phyloP scores from a whole-genome alignment of 2,329 filamentous ascomycete species.

The Fusarium tupiense region DNA sequence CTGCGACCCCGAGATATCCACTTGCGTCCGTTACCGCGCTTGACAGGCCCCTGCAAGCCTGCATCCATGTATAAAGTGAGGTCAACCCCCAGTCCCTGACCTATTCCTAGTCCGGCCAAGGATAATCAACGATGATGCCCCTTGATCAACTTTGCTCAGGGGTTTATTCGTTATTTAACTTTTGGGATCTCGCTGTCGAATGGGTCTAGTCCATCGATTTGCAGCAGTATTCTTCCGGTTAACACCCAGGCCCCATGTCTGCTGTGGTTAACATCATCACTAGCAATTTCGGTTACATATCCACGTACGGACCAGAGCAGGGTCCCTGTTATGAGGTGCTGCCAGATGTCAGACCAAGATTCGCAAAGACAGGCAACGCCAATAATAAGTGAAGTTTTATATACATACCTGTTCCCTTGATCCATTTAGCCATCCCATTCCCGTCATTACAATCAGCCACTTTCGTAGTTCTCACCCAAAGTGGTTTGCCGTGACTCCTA shows the following conservation, averaged over 20 bases:
- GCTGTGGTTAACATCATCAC: conserved; percentile 7
- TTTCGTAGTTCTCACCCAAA: conserved; percentile 11
- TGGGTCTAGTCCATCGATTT: neutral
- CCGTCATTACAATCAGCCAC: neutral
- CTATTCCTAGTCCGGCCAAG: conserved; percentile 28
- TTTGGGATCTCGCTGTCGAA: conserved; percentile 6
- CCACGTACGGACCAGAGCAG: conserved; percentile 5
- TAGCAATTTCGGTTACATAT: conserved; percentile 17
- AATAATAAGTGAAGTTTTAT: conserved; percentile 26
- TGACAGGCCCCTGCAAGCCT: conserved; percentile 31
- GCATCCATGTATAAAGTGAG: conserved; percentile 11
- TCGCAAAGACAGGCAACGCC: conserved; percentile 21
- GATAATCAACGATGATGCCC: conserved; percentile 17
- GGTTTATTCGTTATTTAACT: conserved; percentile 4
- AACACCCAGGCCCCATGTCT: conserved; percentile 4
- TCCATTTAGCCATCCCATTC: neutral
- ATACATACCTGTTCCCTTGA: conserved; percentile 8
- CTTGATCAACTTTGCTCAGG: conserved; percentile 30
- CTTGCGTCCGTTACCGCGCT: conserved; percentile 15
- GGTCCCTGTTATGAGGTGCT: conserved; percentile 11
- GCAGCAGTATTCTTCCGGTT: neutral
- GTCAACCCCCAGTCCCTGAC: conserved; percentile 15
- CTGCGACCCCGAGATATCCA: conserved; percentile 37
- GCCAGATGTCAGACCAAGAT: conserved; percentile 6
- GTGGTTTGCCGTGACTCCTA: conserved; percentile 24